Conservation (phyloP, 2,329 filamentous ascomycete species). For the Penicillium corylophilum region DNA sequence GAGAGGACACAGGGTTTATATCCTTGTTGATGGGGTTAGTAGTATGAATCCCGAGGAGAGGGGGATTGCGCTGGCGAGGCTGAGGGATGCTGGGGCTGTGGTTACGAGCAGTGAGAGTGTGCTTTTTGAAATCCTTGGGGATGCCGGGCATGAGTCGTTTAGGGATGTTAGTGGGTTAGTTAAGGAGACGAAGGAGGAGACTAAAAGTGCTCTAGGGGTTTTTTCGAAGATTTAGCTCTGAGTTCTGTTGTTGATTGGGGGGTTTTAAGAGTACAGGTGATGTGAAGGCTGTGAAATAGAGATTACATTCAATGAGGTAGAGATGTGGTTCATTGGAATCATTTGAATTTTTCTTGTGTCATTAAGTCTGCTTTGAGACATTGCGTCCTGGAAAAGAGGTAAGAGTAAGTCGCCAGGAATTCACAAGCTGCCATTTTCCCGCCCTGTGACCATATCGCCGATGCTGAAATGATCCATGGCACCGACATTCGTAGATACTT, state of each 20-base stretch:
- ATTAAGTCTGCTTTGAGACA: not conserved
- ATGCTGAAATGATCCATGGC: not conserved
- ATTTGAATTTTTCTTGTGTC: not conserved
- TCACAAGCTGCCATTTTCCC: not conserved
- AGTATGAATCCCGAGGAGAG: conserved; percentile 84
- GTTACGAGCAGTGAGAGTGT: conserved; percentile 88
- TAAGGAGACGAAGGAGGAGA: conserved; percentile 71
- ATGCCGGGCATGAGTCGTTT: conserved; percentile 71
- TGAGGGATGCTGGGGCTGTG: conserved; percentile 72
- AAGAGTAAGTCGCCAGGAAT: not conserved
- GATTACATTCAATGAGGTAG: not conserved
- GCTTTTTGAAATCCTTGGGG: conserved; percentile 85
- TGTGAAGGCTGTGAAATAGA: not conserved
- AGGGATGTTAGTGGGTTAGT: conserved; percentile 71
- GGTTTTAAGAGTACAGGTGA: not conserved
- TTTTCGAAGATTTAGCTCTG: conserved; percentile 58
- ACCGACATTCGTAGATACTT: not conserved
- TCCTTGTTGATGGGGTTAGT: conserved; percentile 85
- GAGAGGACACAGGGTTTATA: conserved; percentile 76
- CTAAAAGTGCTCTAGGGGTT: conserved; percentile 65
- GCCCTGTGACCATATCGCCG: not conserved
- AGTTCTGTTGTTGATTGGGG: not conserved
- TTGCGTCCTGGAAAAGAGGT: not conserved
- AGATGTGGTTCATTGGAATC: not conserved
- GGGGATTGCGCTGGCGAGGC: conserved; percentile 70